A percentile compares a stretch with the other conserved stretches of the same genome.
Conservation (phyloP, 331 rosid species). For the Pyracantha coccinea region DNA sequence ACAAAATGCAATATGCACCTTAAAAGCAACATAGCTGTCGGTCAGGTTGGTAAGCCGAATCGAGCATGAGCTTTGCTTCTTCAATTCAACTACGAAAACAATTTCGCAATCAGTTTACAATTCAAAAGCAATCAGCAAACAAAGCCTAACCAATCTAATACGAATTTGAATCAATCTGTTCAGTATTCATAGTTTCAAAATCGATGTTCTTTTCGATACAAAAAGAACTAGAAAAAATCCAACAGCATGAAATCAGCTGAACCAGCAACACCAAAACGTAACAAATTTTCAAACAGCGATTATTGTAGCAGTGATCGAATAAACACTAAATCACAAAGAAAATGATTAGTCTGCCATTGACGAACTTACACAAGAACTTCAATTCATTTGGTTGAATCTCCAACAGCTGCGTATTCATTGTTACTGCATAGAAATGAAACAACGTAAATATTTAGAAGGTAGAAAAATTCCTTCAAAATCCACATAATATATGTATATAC, state of each 20-base stretch:
- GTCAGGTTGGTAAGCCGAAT: constrained; percentile 59
- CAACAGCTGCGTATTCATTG: constrained; percentile 55
- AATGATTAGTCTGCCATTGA: background rate
- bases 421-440: background rate
- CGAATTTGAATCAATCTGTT: background rate
- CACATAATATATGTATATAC: background rate
- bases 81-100: constrained; percentile 56
- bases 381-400: constrained; percentile 75
- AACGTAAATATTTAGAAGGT: too few species aligned
- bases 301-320: background rate
- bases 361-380: constrained; percentile 58
- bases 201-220: background rate
- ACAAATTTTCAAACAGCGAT: background rate
- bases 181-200: background rate
- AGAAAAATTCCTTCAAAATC: background rate
- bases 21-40: constrained; percentile 54
- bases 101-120: background rate
- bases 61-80: constrained; percentile 77
- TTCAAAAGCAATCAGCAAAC: background rate
- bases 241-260: background rate
- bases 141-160: background rate
- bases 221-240: background rate
- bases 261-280: background rate
- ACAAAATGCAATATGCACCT: constrained; percentile 22
- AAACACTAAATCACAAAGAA: background rate